A percentile compares a stretch with the other conserved stretches of the same genome.
Evolutionary conservation across 192 early-diverging fungal species (phyloP).

Genomic region (Backusella liffmaniae): DNA sequence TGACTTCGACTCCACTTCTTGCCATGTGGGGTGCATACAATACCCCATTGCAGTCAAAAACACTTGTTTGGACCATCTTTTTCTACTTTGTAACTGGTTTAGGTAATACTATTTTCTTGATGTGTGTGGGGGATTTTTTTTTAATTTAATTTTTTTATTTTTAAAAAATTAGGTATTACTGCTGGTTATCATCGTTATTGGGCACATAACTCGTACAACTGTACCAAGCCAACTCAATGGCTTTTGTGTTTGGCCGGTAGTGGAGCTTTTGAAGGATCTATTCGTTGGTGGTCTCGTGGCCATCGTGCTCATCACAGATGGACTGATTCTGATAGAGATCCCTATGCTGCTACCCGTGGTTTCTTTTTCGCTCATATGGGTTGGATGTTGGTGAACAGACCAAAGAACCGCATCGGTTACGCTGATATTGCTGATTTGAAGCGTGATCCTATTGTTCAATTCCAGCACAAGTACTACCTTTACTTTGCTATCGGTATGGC

Average conservation of each 20-base stretch:
- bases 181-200: slow-evolving; percentile 79
- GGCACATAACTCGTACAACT: slow-evolving; percentile 75
- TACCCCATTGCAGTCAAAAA: slow-evolving; percentile 64
- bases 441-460: slow-evolving; percentile 65
- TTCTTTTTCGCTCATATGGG: slow-evolving; percentile 81
- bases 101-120: slow-evolving; percentile 56
- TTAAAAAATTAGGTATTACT: slow-evolving; percentile 50
- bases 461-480: slow-evolving; percentile 81
- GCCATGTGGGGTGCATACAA: slow-evolving; percentile 75
- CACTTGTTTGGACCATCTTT: slow-evolving; percentile 64
- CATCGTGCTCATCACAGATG: slow-evolving; percentile 81
- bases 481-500: slow-evolving; percentile 70
- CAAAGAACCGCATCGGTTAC: slow-evolving; percentile 68
- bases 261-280: slow-evolving; percentile 79
- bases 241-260: slow-evolving; percentile 64
- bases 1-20: slow-evolving; percentile 70
- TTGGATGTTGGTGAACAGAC: slow-evolving; percentile 86
- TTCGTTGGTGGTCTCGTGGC: slow-evolving; percentile 83
- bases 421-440: slow-evolving; percentile 80
- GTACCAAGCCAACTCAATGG: slow-evolving; percentile 55
- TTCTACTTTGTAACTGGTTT: slow-evolving; percentile 81
- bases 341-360: slow-evolving; percentile 78
- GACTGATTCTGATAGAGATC: slow-evolving; percentile 85
- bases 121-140: too few species aligned
- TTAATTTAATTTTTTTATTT: slow-evolving; percentile 48